Percentiles rank a stretch among this genome's conserved stretches.
These are phyloP conservation scores for Cladosporium colombiae DNA, from an alignment of 2,329 filamentous ascomycete genomes.

Conservation along the genomic window DNA sequence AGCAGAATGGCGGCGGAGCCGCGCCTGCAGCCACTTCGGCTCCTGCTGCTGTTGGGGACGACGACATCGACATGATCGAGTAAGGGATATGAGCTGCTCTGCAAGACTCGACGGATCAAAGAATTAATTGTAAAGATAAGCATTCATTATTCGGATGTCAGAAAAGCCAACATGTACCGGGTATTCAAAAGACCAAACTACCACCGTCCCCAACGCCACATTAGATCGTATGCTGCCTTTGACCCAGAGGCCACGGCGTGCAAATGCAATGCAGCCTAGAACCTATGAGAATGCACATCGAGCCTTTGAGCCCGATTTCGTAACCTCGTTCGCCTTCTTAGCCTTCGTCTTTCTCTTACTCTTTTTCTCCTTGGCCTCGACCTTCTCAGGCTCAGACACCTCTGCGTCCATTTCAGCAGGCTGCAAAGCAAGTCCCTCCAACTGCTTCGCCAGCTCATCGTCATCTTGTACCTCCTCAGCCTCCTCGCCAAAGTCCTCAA, in stretches of 20 bases:
- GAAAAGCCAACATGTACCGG: conserved; percentile 3
- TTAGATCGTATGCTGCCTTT: conserved; percentile 4
- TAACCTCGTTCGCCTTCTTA: background rate
- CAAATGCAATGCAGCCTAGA: background rate
- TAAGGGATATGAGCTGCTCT: conserved; percentile 18
- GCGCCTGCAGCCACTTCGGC: conserved; percentile 24
- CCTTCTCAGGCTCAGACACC: background rate
- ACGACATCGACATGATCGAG: conserved; percentile 40
- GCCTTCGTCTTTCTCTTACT: background rate
- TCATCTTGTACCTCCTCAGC: background rate
- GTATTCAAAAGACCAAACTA: conserved; percentile 1
- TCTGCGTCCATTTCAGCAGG: background rate
- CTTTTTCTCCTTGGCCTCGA: background rate
- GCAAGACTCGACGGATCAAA: background rate
- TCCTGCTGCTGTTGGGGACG: conserved; percentile 24
- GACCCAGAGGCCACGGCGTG: background rate
- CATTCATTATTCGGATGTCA: background rate
- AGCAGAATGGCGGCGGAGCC: conserved; percentile 36
- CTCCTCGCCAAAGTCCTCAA: conserved; percentile 11
- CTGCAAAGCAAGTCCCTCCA: conserved; percentile 7
- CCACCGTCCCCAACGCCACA: conserved; percentile 7
- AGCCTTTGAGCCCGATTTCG: background rate
- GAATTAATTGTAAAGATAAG: conserved; percentile 2
- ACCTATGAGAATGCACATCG: background rate
- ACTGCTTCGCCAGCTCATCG: conserved; percentile 2